Evolutionary conservation across 176 grass and related monocot genomes (phyloP).

Genomic region (Oryza punctata): DNA sequence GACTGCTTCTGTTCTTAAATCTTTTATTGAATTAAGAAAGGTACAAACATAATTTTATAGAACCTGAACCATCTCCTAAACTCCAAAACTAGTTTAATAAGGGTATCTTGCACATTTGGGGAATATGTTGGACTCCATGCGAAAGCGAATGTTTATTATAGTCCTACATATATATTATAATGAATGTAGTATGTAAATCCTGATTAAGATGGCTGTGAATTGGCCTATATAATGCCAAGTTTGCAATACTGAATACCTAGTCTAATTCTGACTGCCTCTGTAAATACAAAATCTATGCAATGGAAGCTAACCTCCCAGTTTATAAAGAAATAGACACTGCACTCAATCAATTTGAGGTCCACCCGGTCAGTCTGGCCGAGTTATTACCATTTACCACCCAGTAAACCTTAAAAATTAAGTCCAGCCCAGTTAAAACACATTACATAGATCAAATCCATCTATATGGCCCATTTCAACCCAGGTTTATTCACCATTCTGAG

Average conservation of each 20-base stretch:
- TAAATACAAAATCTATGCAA: neutral
- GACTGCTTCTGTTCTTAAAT: neutral
- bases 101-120: conserved; percentile 1
- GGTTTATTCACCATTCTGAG: neutral
- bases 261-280: neutral
- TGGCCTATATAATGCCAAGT: neutral
- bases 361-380: neutral
- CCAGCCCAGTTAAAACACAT: neutral
- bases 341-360: neutral
- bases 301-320: neutral
- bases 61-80: neutral
- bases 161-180: no score
- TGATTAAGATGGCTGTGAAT: neutral
- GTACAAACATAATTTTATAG: neutral
- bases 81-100: neutral
- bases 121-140: neutral
- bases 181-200: neutral
- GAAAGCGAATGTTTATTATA: neutral
- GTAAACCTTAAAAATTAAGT: neutral
- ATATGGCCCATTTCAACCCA: neutral
- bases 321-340: neutral
- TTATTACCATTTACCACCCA: neutral
- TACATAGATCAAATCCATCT: neutral
- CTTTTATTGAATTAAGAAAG: neutral
- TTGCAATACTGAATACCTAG: neutral